A percentile compares a stretch with the other conserved stretches of the same genome.
phyloP scores from a whole-genome alignment of 345 rosid genomes.

The Hibiscus trionum region DNA sequence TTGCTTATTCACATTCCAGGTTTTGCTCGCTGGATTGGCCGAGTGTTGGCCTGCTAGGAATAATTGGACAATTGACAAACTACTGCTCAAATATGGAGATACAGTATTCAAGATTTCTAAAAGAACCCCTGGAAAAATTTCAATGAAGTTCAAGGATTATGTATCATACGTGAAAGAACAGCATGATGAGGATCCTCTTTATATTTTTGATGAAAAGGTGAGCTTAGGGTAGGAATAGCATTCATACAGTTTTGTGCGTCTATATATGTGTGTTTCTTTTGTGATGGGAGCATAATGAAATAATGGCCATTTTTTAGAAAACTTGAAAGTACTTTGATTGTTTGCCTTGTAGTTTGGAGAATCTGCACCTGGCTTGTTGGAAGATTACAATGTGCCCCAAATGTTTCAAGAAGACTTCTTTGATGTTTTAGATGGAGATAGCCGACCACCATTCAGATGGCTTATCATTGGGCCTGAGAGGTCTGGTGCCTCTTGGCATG shows the following conservation, averaged over 20 bases:
- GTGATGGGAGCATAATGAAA: background rate
- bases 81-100: slow-evolving; percentile 55
- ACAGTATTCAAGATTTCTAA: slow-evolving; percentile 75
- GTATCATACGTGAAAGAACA: slow-evolving; percentile 64
- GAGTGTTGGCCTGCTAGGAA: slow-evolving; percentile 84
- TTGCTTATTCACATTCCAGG: slow-evolving; percentile 30
- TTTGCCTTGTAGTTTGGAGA: slow-evolving; percentile 71
- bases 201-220: slow-evolving; percentile 91
- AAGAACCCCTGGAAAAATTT: slow-evolving; percentile 50
- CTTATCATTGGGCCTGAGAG: slow-evolving; percentile 94
- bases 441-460: slow-evolving; percentile 89
- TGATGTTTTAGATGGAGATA: slow-evolving; percentile 59
- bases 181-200: slow-evolving; percentile 93
- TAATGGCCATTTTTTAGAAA: background rate
- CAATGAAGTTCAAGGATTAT: slow-evolving; percentile 80
- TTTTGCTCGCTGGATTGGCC: slow-evolving; percentile 70
- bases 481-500: slow-evolving; percentile 99
- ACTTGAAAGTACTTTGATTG: slow-evolving; percentile 7
- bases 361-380: slow-evolving; percentile 61
- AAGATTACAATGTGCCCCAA: slow-evolving; percentile 74
- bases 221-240: background rate
- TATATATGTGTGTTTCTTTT: background rate
- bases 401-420: slow-evolving; percentile 88
- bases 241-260: background rate
- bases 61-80: slow-evolving; percentile 71